These are phyloP conservation scores for Bryopsis sp. DNA, from an alignment of 139 green algal species.

Conservation along the genomic window DNA sequence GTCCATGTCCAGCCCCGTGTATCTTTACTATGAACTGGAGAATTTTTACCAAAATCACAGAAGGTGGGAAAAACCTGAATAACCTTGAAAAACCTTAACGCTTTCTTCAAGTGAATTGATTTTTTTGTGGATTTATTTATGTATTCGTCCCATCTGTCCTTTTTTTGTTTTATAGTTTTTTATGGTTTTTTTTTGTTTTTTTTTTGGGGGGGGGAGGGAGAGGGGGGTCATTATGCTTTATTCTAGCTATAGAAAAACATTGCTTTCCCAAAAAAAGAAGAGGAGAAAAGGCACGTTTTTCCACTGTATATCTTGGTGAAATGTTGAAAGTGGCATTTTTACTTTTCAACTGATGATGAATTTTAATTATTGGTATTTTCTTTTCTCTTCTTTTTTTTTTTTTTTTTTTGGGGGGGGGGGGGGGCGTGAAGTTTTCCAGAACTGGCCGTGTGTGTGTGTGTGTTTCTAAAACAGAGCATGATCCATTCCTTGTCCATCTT, in stretches of 20 bases:
- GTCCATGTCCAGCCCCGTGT: conserved; percentile 62
- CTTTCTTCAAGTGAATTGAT: too few species aligned
- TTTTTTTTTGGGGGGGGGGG: too few species aligned
- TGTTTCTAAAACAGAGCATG: not conserved
- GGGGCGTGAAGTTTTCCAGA: too few species aligned
- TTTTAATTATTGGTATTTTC: too few species aligned
- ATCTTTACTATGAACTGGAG: conserved; percentile 84
- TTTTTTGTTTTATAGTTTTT: not conserved
- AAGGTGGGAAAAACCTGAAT: conserved; percentile 23
- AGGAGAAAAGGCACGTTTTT: too few species aligned
- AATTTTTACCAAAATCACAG: conserved; percentile 92
- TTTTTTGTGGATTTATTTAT: too few species aligned
- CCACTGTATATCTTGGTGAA: too few species aligned
- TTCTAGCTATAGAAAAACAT: not conserved
- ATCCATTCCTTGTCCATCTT: not conserved
- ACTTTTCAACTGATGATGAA: too few species aligned
- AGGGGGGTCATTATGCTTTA: not conserved
- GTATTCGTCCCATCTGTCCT: not conserved
- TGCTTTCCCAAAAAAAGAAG: too few species aligned
- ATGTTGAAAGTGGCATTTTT: too few species aligned
- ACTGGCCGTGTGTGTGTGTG: not conserved
- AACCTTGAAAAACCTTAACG: not conserved
- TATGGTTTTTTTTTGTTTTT: not conserved
- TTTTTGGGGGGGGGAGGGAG: not conserved
- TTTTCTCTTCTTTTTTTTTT: too few species aligned